These are phyloP conservation scores for Trapa incisa DNA, from an alignment of 345 rosid genomes.

Conservation along the genomic window DNA sequence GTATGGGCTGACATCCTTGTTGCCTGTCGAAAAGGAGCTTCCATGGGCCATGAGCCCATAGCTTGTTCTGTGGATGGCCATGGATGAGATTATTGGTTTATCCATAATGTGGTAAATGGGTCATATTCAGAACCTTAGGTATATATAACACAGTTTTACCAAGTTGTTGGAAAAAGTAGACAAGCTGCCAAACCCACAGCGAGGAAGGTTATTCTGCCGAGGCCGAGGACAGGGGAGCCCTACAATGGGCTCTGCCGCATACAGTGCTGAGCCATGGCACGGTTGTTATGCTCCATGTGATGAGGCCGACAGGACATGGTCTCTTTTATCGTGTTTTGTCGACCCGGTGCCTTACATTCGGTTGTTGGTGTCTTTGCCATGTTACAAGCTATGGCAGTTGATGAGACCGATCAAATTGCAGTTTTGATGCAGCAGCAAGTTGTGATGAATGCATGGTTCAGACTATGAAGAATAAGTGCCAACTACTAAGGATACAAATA, in stretches of 20 bases:
- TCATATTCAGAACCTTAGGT: too few relatives aligned
- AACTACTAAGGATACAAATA: slow-evolving; percentile 11
- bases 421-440: slow-evolving; percentile 15
- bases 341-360: not conserved
- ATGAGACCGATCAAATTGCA: not conserved
- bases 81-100: too few relatives aligned
- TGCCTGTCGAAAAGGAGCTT: too few relatives aligned
- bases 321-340: not conserved
- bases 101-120: too few relatives aligned
- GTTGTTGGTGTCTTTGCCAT: too few relatives aligned
- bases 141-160: too few relatives aligned
- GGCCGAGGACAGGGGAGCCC: slow-evolving; percentile 66
- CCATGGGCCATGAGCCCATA: too few relatives aligned
- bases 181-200: slow-evolving; percentile 16
- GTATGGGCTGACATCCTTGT: too few relatives aligned
- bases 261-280: slow-evolving; percentile 64
- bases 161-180: too few relatives aligned
- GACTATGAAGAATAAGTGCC: slow-evolving; percentile 49
- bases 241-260: slow-evolving; percentile 88
- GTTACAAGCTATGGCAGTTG: not conserved
- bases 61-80: too few relatives aligned
- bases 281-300: slow-evolving; percentile 53
- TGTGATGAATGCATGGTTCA: slow-evolving; percentile 29
- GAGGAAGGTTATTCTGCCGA: slow-evolving; percentile 66
- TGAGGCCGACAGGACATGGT: slow-evolving; percentile 49